phyloP scores from a whole-genome alignment of 345 rosid species.

The Eucalyptus erythrocorys region DNA sequence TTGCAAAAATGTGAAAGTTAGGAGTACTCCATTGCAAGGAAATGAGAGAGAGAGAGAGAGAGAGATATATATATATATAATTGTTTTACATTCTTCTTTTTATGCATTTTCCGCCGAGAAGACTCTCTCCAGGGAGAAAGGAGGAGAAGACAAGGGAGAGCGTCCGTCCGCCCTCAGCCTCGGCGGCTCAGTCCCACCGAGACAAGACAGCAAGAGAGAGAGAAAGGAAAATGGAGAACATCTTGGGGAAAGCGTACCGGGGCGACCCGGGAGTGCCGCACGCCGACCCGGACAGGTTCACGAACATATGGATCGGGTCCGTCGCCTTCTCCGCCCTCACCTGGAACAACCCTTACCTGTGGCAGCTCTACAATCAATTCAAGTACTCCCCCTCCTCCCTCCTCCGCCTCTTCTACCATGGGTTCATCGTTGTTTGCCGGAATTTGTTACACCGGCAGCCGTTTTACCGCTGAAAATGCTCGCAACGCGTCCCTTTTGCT shows the following conservation, averaged over 20 bases:
- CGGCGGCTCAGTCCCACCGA: neutral
- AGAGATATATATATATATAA: too few species aligned
- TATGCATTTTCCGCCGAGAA: neutral
- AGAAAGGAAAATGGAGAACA: slow-evolving; percentile 57
- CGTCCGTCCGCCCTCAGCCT: neutral
- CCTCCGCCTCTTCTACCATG: neutral
- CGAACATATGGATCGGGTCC: slow-evolving; percentile 83
- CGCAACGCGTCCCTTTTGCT: neutral
- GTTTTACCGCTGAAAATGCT: neutral
- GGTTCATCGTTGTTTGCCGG: neutral
- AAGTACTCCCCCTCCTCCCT: slow-evolving; percentile 19
- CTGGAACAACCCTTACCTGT: slow-evolving; percentile 63
- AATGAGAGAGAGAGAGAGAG: neutral
- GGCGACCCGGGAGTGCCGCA: slow-evolving; percentile 98
- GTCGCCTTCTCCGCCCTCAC: slow-evolving; percentile 57
- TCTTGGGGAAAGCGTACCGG: slow-evolving; percentile 80
- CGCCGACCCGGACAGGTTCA: slow-evolving; percentile 54
- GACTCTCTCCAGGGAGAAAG: neutral
- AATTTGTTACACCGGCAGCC: neutral
- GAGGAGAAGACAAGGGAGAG: neutral
- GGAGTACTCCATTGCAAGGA: neutral
- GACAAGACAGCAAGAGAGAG: neutral
- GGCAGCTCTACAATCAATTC: slow-evolving; percentile 72
- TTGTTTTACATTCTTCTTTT: neutral
- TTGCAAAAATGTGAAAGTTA: neutral